These are phyloP conservation scores for Pseudozyma hubeiensis DNA, from an alignment of 1,284 basidiomycete genomes.

Conservation along the genomic window DNA sequence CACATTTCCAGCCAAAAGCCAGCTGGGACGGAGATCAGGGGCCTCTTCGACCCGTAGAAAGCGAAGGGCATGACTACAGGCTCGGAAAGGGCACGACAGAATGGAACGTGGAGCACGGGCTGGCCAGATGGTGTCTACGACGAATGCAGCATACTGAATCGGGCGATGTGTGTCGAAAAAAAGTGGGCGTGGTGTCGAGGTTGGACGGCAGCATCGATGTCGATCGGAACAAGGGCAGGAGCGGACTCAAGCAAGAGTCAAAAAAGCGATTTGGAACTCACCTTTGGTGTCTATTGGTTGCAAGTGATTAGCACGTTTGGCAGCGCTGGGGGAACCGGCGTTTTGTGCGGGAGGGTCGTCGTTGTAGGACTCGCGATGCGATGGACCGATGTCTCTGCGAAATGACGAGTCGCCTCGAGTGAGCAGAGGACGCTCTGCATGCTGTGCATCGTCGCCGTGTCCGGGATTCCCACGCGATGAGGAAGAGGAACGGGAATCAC, in stretches of 20 bases:
- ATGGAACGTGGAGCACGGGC: too few relatives aligned
- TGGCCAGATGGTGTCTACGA: too few relatives aligned
- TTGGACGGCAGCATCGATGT: neutral
- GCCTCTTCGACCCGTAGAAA: too few relatives aligned
- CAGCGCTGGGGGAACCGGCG: constrained; percentile 18
- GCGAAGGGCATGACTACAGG: too few relatives aligned
- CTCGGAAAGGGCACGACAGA: too few relatives aligned
- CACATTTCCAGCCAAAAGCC: too few relatives aligned
- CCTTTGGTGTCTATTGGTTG: constrained; percentile 50
- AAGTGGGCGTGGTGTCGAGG: too few relatives aligned
- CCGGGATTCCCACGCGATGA: constrained; percentile 14
- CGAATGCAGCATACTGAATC: too few relatives aligned
- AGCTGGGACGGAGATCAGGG: too few relatives aligned
- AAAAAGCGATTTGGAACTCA: constrained; percentile 20
- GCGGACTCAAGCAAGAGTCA: neutral
- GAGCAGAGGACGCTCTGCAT: constrained; percentile 11
- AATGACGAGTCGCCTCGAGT: constrained; percentile 23
- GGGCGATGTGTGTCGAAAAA: too few relatives aligned
- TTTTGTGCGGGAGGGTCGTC: constrained; percentile 6
- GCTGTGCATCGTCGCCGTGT: constrained; percentile 1
- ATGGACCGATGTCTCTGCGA: constrained; percentile 5
- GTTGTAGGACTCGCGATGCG: constrained; percentile 7
- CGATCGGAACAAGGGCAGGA: constrained; percentile 10
- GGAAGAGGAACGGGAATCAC: constrained; percentile 17
- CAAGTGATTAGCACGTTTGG: constrained; percentile 29